A percentile compares a stretch with the other conserved stretches of the same genome.
Evolutionary conservation across 495 filamentous ascomycete genomes (phyloP).

Genomic region (Rhypophila decipiens): DNA sequence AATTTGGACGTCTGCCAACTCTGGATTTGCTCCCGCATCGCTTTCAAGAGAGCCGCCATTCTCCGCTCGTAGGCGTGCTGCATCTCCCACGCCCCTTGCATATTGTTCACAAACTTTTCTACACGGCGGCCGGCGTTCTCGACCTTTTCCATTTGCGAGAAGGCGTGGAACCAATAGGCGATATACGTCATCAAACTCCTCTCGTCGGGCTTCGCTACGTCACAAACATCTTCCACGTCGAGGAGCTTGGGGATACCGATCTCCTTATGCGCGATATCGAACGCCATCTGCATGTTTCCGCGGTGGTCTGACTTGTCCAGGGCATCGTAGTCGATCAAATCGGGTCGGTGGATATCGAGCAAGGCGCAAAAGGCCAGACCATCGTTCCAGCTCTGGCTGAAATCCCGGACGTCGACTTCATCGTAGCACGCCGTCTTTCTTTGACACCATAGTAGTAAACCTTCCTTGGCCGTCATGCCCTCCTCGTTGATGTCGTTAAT

Average conservation of each 20-base stretch:
- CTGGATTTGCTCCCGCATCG: conserved; percentile 65
- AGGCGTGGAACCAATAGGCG: conserved; percentile 99
- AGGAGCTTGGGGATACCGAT: conserved; percentile 94
- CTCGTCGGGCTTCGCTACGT: conserved; percentile 92
- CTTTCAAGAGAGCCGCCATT: conserved; percentile 69
- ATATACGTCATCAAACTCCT: conserved; percentile 98
- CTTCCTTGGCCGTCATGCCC: conserved; percentile 96
- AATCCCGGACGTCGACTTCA: conserved; percentile 88
- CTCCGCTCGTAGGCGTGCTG: conserved; percentile 88
- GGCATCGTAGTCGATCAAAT: conserved; percentile 91
- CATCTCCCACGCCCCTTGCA: conserved; percentile 99
- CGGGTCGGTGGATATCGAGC: conserved; percentile 92
- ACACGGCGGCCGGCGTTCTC: conserved; percentile 94
- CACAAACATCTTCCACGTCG: conserved; percentile 96
- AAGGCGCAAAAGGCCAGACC: conserved; percentile 94
- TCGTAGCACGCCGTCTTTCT: conserved; percentile 98
- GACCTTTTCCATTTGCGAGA: conserved; percentile 94
- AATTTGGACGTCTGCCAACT: conserved; percentile 75
- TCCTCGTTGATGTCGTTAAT: conserved; percentile 98
- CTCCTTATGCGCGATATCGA: conserved; percentile 90
- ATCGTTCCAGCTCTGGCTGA: conserved; percentile 94
- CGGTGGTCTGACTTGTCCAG: conserved; percentile 91
- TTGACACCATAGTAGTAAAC: conserved; percentile 93
- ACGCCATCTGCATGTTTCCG: conserved; percentile 96
- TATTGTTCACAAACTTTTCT: conserved; percentile 97